Conservation (phyloP, 768 basidiomycete genomes). For the Hysterangium stoloniferum region DNA sequence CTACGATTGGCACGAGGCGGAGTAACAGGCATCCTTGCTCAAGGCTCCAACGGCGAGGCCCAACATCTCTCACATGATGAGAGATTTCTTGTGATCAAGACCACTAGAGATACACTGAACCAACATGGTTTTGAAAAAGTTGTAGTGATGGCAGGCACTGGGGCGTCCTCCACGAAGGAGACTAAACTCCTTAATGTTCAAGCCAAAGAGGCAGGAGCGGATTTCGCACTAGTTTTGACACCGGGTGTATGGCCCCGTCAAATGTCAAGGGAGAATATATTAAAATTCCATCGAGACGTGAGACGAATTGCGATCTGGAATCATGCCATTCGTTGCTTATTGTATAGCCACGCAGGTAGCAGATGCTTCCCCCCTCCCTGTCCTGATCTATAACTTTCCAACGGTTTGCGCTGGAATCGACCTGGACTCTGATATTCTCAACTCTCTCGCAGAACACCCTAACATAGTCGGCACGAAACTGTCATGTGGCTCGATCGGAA, state of each 20-base stretch:
- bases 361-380: slow-evolving; percentile 57
- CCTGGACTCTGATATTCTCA: slow-evolving; percentile 73
- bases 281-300: slow-evolving; percentile 61
- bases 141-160: slow-evolving; percentile 76
- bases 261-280: slow-evolving; percentile 55
- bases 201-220: slow-evolving; percentile 76
- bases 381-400: slow-evolving; percentile 84
- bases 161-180: slow-evolving; percentile 71
- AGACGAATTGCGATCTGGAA: no score
- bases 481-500: slow-evolving; percentile 80
- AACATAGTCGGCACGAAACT: slow-evolving; percentile 84
- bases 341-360: slow-evolving; percentile 42
- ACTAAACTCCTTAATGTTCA: slow-evolving; percentile 63
- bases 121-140: slow-evolving; percentile 59
- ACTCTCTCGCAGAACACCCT: slow-evolving; percentile 60
- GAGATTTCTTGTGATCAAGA: slow-evolving; percentile 49
- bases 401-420: slow-evolving; percentile 75
- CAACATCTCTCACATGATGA: slow-evolving; percentile 70
- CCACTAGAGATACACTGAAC: slow-evolving; percentile 67
- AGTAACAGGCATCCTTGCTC: slow-evolving; percentile 63
- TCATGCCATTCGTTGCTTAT: slow-evolving; percentile 15
- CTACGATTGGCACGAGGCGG: slow-evolving; percentile 73
- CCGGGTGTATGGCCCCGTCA: slow-evolving; percentile 62
- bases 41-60: slow-evolving; percentile 72
- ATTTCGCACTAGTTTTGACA: slow-evolving; percentile 67